Conservation (phyloP, 2,329 filamentous ascomycete species). For the Conoideocrella luteorostrata region DNA sequence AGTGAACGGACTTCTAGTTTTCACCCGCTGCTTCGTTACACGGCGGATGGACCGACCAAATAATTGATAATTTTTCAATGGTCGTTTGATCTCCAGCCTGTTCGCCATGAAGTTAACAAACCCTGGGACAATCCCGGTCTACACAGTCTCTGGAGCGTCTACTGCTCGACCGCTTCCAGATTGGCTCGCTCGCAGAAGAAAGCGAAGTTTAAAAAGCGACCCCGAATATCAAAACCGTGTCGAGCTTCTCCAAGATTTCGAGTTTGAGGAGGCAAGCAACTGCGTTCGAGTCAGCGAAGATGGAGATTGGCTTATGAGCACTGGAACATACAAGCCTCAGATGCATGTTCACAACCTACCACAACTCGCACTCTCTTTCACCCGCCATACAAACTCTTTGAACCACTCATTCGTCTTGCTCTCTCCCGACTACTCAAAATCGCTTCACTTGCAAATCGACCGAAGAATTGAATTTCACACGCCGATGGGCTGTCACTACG, state of each 20-base stretch:
- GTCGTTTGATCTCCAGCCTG: not conserved
- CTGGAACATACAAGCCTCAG: constrained; percentile 61
- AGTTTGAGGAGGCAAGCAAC: constrained; percentile 90
- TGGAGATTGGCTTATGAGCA: constrained; percentile 96
- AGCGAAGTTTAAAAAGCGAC: constrained; percentile 87
- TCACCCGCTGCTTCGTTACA: no score
- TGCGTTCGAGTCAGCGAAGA: constrained; percentile 90
- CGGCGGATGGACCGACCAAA: not conserved
- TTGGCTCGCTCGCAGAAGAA: constrained; percentile 86
- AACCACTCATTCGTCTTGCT: constrained; percentile 89
- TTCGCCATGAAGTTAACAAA: constrained; percentile 70
- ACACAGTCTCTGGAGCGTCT: constrained; percentile 88
- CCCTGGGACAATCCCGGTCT: constrained; percentile 78
- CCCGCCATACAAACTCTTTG: constrained; percentile 83
- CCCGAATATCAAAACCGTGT: constrained; percentile 89
- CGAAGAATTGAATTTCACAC: constrained; percentile 91
- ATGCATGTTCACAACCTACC: constrained; percentile 95
- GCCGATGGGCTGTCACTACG: constrained; percentile 78
- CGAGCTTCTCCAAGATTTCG: constrained; percentile 93
- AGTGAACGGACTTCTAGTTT: no score
- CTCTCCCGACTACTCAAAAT: constrained; percentile 88
- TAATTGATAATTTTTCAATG: not conserved
- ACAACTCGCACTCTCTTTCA: constrained; percentile 87
- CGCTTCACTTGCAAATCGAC: constrained; percentile 86
- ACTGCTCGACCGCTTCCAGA: constrained; percentile 85